Base-by-base conservation (phyloP, 805 yeast species). In the Clavispora phyllophila region DNA sequence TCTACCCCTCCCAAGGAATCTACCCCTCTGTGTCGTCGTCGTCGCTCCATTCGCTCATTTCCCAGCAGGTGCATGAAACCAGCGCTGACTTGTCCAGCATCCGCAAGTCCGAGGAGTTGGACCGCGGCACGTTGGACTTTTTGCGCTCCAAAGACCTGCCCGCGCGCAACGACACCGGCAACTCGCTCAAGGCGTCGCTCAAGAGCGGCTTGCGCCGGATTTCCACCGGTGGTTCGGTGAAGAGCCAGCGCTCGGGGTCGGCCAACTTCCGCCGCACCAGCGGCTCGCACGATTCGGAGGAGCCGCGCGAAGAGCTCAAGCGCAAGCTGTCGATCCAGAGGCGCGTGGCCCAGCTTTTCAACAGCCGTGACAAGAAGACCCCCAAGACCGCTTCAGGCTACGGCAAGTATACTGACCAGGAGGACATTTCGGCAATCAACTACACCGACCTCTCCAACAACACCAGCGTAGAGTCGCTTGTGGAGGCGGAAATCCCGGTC, bases 331-430 rank as follows among this genome's bases (percentile, higher is more conserved):
- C 73, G 1, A 79, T 82, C 35, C 83, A 79, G 51, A 63, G 75
- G 43, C 68, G 85, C 50, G 78, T 81, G 58, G 75, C 73, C 36
- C 70, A 69, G 50, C 63, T 78, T 31, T 58, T 80, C 42, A 68
- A 61, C 45, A 66, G 70, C 51, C 61, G 58, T 46, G 60, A 61
- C 40, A 64, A 55, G 29, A 49, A 55, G n/a, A 56, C 75, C 4
- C 75, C 76, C 10, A 82, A 77, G 52, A 81, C 91, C 0, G 96
- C 96, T 0, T 61, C 71, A 5, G 96, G 96, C 0, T 88, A 89
- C 60, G 96, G 96, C 7, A 78, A 79, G 57, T 86, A 75, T 56
- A 81, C 90, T 0, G 82, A 74, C 38, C 48, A 49, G 26, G 60
- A 54, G 9, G 56, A 53, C 29, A 47, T 53, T 17, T 32, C 43